A percentile compares a stretch with the other conserved stretches of the same genome.
Conservation (phyloP, 129 eudicot species). For the Helichrysum umbraculigerum region DNA sequence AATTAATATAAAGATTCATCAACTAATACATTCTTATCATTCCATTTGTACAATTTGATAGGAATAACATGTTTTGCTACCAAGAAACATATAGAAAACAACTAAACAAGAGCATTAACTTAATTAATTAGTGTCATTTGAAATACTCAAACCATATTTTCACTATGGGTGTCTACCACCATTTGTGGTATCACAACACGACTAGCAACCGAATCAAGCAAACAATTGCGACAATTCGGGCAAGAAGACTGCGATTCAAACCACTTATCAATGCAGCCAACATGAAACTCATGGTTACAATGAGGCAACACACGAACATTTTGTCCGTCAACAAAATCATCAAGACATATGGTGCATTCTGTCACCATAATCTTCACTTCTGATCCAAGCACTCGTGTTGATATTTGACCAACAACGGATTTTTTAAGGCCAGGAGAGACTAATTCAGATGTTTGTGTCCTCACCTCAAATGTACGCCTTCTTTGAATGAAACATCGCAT, state of each 20-base stretch:
- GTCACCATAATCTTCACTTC: conserved; percentile 23
- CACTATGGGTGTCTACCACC: not conserved
- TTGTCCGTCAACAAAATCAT: conserved; percentile 56
- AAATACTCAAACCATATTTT: conserved; percentile 17
- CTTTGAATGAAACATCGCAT: conserved; percentile 8
- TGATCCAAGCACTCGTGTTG: conserved; percentile 41
- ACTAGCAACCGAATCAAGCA: conserved; percentile 23
- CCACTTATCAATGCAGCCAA: conserved; percentile 57
- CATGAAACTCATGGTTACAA: conserved; percentile 56
- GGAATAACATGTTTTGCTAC: not conserved
- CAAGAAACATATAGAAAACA: not conserved
- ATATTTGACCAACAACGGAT: conserved; percentile 32
- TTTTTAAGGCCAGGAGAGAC: conserved; percentile 46
- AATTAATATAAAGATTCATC: too few relatives aligned
- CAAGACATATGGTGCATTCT: conserved; percentile 58
- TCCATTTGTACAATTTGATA: not conserved
- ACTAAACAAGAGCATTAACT: not conserved
- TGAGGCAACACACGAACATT: conserved; percentile 49
- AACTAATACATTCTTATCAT: too few relatives aligned
- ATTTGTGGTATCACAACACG: not conserved
- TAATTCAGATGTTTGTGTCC: conserved; percentile 4
- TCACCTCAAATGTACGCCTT: conserved; percentile 1
- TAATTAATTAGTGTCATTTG: not conserved
- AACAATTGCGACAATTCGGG: conserved; percentile 56
- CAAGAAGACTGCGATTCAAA: conserved; percentile 53